Evolutionary conservation across 1,284 basidiomycete genomes (phyloP).

Genomic region (Tremellales sp.): DNA sequence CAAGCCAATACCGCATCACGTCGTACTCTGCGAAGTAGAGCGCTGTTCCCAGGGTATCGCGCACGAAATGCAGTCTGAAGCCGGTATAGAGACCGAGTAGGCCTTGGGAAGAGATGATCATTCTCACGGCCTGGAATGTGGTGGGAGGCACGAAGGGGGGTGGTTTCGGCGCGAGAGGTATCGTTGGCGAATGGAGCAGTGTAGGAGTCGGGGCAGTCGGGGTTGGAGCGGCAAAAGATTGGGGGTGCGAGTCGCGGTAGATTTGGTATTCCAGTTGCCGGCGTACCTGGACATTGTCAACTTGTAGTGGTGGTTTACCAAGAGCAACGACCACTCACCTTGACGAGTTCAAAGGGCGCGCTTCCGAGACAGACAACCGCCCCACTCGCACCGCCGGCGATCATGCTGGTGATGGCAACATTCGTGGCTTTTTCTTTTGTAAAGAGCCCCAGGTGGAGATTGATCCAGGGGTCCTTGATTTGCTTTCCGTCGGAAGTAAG

Average conservation of each 20-base stretch:
- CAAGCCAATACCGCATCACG: constrained; percentile 44
- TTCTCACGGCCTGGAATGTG: constrained; percentile 40
- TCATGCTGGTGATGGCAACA: constrained; percentile 58
- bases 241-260: constrained; percentile 41
- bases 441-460: constrained; percentile 33
- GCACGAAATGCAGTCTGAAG: constrained; percentile 42
- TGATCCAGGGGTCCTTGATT: constrained; percentile 28
- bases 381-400: constrained; percentile 46
- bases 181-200: neutral
- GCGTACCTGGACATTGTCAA: constrained; percentile 60
- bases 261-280: constrained; percentile 93
- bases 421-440: constrained; percentile 54
- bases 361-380: constrained; percentile 53
- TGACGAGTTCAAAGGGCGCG: constrained; percentile 92
- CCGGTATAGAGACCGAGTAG: constrained; percentile 41
- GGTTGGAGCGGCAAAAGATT: constrained; percentile 24
- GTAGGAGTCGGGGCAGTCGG: constrained; percentile 16
- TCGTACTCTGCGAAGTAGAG: constrained; percentile 50
- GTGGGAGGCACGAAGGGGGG: constrained; percentile 34
- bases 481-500: constrained; percentile 2
- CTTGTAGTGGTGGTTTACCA: neutral
- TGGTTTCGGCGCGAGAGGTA: neutral
- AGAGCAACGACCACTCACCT: constrained; percentile 56
- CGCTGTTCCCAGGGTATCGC: constrained; percentile 47
- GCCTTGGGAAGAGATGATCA: constrained; percentile 35